phyloP scores from a whole-genome alignment of 1,139 yeast genomes.

The Saccharomyces hybrid region DNA sequence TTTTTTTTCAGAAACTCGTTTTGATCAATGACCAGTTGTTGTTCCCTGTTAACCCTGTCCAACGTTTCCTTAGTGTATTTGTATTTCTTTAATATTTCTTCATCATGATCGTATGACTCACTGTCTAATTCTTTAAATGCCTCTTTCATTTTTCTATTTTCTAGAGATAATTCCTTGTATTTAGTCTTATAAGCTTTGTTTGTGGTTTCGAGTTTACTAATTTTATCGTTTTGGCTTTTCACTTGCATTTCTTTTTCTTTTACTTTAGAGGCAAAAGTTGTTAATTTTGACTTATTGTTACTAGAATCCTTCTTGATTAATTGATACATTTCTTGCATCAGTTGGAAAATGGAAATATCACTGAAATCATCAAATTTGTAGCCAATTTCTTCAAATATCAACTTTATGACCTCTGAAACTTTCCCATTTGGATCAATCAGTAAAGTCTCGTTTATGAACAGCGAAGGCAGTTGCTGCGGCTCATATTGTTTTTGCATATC shows the following conservation, averaged over 20 bases:
- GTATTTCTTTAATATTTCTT: slow-evolving; percentile 4
- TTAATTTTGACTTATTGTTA: background rate
- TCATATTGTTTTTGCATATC: background rate
- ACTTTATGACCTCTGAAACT: background rate
- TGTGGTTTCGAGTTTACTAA: background rate
- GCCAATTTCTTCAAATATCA: background rate
- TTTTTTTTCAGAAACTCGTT: background rate
- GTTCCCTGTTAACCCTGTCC: background rate
- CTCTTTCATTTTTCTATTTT: background rate
- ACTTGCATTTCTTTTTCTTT: background rate
- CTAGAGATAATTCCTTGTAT: background rate
- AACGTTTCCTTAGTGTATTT: background rate
- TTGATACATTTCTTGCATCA: background rate
- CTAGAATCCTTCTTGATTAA: background rate
- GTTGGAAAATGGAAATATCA: background rate
- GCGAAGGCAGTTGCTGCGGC: background rate
- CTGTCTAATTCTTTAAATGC: background rate
- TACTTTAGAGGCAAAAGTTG: background rate
- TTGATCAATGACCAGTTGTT: background rate
- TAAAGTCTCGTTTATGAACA: background rate
- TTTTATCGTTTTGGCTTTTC: background rate
- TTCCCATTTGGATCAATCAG: background rate
- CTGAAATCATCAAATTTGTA: background rate
- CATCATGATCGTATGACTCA: slow-evolving; percentile 3
- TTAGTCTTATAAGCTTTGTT: background rate